A percentile compares a stretch with the other conserved stretches of the same genome.
Conservation (phyloP, 2,329 filamentous ascomycete genomes). For the Stemphylium lycopersici region DNA sequence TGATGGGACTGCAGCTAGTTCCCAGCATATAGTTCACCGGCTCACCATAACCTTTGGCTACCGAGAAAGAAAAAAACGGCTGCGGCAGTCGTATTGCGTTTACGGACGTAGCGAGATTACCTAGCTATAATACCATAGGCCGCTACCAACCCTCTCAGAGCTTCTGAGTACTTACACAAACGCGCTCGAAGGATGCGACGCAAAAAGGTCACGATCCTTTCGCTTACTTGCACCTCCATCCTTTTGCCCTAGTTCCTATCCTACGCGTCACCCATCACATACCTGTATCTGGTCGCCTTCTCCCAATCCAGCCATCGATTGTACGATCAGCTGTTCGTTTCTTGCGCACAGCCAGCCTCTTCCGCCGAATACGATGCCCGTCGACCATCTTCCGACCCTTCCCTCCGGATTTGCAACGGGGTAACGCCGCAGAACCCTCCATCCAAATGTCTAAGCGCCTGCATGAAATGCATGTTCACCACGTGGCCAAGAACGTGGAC, state of each 20-base stretch:
- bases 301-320: background rate
- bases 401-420: background rate
- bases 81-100: background rate
- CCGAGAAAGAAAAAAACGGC: background rate
- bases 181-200: background rate
- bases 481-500: slow-evolving; percentile 13
- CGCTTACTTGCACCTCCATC: background rate
- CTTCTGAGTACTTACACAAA: background rate
- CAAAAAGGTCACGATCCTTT: background rate
- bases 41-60: background rate
- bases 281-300: background rate
- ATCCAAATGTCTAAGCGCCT: slow-evolving; percentile 8
- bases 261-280: background rate
- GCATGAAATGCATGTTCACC: slow-evolving; percentile 12
- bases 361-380: background rate
- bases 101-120: too few species aligned
- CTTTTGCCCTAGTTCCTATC: background rate
- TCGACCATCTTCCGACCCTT: background rate
- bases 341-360: background rate
- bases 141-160: background rate
- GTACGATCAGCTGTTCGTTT: background rate
- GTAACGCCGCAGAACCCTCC: slow-evolving; percentile 3
- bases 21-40: slow-evolving; percentile 2
- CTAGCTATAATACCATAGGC: too few species aligned
- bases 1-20: slow-evolving; percentile 3